Conservation (phyloP, 768 basidiomycete genomes). For the Hortiboletus campestris region DNA sequence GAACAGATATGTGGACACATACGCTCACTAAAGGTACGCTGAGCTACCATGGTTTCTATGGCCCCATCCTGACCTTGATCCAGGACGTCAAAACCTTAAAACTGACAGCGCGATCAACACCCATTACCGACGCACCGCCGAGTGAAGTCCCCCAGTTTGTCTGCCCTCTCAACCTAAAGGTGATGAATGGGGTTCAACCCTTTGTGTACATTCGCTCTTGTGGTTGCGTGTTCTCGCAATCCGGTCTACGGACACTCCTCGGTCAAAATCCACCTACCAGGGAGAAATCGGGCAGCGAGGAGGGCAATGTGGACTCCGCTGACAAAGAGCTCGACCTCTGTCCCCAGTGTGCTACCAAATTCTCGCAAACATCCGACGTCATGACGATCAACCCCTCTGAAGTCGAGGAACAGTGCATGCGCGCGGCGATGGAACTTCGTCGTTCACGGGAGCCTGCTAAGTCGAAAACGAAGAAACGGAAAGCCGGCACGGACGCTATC, state of each 20-base stretch:
- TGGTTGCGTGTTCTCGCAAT: constrained; percentile 89
- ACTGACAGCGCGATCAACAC: constrained; percentile 71
- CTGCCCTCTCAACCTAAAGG: constrained; percentile 89
- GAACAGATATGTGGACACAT: constrained; percentile 92
- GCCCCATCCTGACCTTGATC: neutral
- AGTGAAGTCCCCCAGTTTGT: constrained; percentile 69
- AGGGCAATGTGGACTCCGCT: constrained; percentile 23
- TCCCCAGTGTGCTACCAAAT: constrained; percentile 76
- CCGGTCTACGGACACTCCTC: constrained; percentile 65
- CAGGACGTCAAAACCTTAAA: constrained; percentile 86
- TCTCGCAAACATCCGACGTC: constrained; percentile 53
- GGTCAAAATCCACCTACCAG: constrained; percentile 27
- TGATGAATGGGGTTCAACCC: constrained; percentile 89
- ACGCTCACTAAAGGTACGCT: constrained; percentile 78
- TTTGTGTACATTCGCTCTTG: constrained; percentile 87
- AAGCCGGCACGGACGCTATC: constrained; percentile 42
- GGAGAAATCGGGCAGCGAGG: constrained; percentile 22
- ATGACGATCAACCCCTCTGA: constrained; percentile 64
- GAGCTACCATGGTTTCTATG: neutral
- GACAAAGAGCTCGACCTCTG: constrained; percentile 53
- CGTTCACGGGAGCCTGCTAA: constrained; percentile 56
- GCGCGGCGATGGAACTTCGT: constrained; percentile 51
- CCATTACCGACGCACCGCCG: constrained; percentile 37
- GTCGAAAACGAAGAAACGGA: constrained; percentile 57
- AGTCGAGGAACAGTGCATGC: constrained; percentile 65